Percentiles rank a stretch among this genome's conserved stretches.
These are phyloP conservation scores for Cephalotrichum gorgonifer DNA, from an alignment of 2,329 filamentous ascomycete species.

Conservation along the genomic window DNA sequence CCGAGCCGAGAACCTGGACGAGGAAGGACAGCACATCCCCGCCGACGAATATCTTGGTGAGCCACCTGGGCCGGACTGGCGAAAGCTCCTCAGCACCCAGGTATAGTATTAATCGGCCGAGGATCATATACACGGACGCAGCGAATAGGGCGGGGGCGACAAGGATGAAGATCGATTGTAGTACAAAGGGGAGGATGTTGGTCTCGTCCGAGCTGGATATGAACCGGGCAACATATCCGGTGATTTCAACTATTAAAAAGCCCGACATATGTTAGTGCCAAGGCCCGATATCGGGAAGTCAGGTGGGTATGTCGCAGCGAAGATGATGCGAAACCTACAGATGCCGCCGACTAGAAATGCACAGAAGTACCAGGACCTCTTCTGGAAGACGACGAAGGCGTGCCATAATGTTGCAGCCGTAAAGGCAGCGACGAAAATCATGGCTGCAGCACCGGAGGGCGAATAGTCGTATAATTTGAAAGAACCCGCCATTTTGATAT, in stretches of 20 bases:
- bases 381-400: slow-evolving; percentile 28
- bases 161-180: slow-evolving; percentile 25
- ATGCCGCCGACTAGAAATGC: slow-evolving; percentile 40
- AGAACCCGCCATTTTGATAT: no score
- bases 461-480: slow-evolving; percentile 21
- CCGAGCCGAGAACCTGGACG: slow-evolving; percentile 17
- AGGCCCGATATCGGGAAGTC: neutral
- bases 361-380: slow-evolving; percentile 40
- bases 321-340: slow-evolving; percentile 33
- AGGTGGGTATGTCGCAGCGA: no score
- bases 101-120: slow-evolving; percentile 28
- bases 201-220: slow-evolving; percentile 29
- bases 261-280: neutral
- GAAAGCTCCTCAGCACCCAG: slow-evolving; percentile 27
- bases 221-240: slow-evolving; percentile 41
- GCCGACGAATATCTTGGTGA: slow-evolving; percentile 39
- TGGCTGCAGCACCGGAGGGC: slow-evolving; percentile 31
- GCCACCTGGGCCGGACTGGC: slow-evolving; percentile 28
- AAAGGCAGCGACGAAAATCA: slow-evolving; percentile 27
- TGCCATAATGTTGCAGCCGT: slow-evolving; percentile 23
- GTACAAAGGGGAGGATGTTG: slow-evolving; percentile 21
- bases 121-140: slow-evolving; percentile 35
- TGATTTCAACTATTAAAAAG: slow-evolving; percentile 26
- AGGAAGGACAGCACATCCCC: slow-evolving; percentile 38
- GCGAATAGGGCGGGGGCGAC: slow-evolving; percentile 31